These are phyloP conservation scores for Eutrema salsugineum DNA, from an alignment of 441 rosid genomes.

Conservation along the genomic window DNA sequence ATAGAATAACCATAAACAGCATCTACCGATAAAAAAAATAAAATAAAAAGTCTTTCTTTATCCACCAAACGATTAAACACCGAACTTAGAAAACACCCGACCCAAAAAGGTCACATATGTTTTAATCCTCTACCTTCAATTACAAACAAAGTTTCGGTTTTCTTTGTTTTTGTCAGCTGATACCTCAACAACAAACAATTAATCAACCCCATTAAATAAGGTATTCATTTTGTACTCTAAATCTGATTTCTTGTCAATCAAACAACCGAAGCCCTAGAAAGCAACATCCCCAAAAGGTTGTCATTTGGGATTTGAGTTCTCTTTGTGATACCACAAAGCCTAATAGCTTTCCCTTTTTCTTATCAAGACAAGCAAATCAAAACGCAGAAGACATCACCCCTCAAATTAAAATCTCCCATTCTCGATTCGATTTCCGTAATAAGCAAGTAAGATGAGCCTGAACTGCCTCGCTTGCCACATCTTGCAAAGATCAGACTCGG, in stretches of 20 bases:
- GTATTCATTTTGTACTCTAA: background rate
- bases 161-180: background rate
- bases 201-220: background rate
- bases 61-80: background rate
- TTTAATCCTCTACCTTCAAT: background rate
- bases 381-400: background rate
- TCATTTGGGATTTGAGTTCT: background rate
- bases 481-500: slow-evolving; percentile 41
- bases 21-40: background rate
- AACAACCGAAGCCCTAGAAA: slow-evolving; percentile 13
- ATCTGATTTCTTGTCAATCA: slow-evolving; percentile 10
- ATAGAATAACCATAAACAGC: background rate
- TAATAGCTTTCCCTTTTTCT: background rate
- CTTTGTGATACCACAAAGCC: slow-evolving; percentile 2
- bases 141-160: background rate
- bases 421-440: background rate
- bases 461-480: slow-evolving; percentile 58
- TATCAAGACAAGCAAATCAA: background rate
- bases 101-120: background rate
- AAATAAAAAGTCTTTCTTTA: background rate
- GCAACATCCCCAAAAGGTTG: slow-evolving; percentile 1
- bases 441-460: slow-evolving; percentile 43
- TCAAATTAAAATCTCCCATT: background rate
- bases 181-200: background rate
- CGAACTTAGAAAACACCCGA: background rate